These are phyloP conservation scores for Leptographium lundbergii DNA, from an alignment of 2,329 filamentous ascomycete genomes.

Conservation along the genomic window DNA sequence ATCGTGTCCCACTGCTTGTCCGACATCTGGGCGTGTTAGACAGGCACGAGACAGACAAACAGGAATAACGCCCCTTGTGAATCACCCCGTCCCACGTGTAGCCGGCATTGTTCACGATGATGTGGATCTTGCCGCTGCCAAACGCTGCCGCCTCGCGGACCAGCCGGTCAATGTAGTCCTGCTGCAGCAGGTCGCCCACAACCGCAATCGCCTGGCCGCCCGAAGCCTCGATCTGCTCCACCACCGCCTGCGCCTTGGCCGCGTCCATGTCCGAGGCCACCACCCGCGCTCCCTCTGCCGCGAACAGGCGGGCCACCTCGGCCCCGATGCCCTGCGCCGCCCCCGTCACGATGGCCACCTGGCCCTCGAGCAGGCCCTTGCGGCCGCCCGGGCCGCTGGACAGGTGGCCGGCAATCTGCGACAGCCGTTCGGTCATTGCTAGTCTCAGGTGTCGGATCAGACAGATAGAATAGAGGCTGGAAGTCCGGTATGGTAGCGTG, in stretches of 20 bases:
- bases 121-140: conserved; percentile 76
- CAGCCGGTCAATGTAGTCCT: conserved; percentile 55
- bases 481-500: background rate
- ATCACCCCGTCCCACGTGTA: conserved; percentile 92
- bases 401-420: conserved; percentile 65
- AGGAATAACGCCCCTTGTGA: conserved; percentile 42
- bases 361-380: conserved; percentile 62
- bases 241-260: conserved; percentile 58
- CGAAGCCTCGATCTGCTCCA: conserved; percentile 52
- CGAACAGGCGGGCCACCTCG: conserved; percentile 69
- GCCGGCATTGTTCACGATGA: conserved; percentile 84
- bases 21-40: conserved; percentile 40
- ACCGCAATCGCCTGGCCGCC: conserved; percentile 61
- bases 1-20: conserved; percentile 91
- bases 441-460: background rate
- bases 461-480: background rate
- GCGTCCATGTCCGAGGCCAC: conserved; percentile 73
- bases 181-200: conserved; percentile 62
- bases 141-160: conserved; percentile 66
- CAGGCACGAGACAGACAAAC: too few species aligned
- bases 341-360: conserved; percentile 83
- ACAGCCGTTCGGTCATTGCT: conserved; percentile 44
- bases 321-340: conserved; percentile 81
- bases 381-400: conserved; percentile 75
- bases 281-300: conserved; percentile 78